Conservation (phyloP, 192 early-diverging fungal species). For the Obelidium mucronatum region DNA sequence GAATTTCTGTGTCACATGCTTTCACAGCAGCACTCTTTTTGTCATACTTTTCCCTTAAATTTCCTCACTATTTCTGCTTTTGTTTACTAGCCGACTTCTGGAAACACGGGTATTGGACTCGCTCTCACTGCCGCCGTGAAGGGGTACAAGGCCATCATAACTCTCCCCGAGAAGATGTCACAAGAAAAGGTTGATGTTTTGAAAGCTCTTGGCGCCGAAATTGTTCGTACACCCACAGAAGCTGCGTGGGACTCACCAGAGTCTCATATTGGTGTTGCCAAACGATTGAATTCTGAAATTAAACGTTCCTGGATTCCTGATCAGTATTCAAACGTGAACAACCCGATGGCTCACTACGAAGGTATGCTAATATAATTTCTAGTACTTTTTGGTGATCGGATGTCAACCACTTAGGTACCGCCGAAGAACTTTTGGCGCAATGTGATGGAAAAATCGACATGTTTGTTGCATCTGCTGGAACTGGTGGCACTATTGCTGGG, state of each 20-base stretch:
- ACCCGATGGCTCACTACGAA: constrained; percentile 98
- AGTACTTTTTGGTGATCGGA: background rate
- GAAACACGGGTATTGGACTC: constrained; percentile 99
- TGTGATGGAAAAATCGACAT: constrained; percentile 94
- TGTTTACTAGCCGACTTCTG: constrained; percentile 80
- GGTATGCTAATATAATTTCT: constrained; percentile 22
- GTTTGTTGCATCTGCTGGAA: constrained; percentile 95
- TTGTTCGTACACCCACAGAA: constrained; percentile 98
- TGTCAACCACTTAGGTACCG: constrained; percentile 48
- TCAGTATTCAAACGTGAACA: constrained; percentile 97
- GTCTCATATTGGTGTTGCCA: constrained; percentile 97
- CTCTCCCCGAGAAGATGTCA: constrained; percentile 99
- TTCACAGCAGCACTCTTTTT: no score
- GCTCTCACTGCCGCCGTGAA: constrained; percentile 98
- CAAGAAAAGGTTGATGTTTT: constrained; percentile 99
- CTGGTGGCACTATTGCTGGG: constrained; percentile 97
- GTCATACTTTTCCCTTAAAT: no score
- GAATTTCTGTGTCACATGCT: no score
- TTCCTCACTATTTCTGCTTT: background rate
- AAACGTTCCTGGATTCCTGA: constrained; percentile 95
- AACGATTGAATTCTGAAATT: constrained; percentile 92
- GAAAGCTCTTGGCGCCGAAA: constrained; percentile 97
- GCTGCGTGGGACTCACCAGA: constrained; percentile 99
- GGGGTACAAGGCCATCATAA: constrained; percentile 98
- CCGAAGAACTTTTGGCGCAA: constrained; percentile 62